Evolutionary conservation across 257 asterid genomes (phyloP).

Genomic region (Solanum chmielewskii): DNA sequence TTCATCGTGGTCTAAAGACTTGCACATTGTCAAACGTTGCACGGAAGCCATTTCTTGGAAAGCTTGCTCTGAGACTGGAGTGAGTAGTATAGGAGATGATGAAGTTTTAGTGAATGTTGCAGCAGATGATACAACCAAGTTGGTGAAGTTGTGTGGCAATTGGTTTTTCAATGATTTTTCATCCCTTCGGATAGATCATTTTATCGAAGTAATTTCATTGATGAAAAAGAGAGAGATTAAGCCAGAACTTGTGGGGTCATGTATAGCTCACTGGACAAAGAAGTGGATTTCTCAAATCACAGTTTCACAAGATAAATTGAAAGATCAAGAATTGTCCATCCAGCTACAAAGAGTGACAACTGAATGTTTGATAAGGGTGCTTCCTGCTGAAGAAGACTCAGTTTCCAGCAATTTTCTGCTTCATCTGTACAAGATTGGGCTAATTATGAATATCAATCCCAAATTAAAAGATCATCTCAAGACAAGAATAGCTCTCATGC

Average conservation of each 20-base stretch:
- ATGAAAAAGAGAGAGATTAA: slow-evolving; percentile 7
- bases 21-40: slow-evolving; percentile 5
- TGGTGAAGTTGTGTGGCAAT: neutral
- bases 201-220: slow-evolving; percentile 11
- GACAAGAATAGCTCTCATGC: slow-evolving; percentile 8
- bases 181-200: slow-evolving; percentile 18
- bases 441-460: slow-evolving; percentile 3
- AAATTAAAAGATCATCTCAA: slow-evolving; percentile 7
- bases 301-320: neutral
- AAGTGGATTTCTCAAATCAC: slow-evolving; percentile 19
- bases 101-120: neutral
- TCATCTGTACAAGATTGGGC: slow-evolving; percentile 13
- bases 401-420: slow-evolving; percentile 23
- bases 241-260: slow-evolving; percentile 19
- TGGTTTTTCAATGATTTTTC: slow-evolving; percentile 26
- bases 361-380: slow-evolving; percentile 13
- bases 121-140: neutral
- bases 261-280: slow-evolving; percentile 20
- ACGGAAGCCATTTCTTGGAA: slow-evolving; percentile 16
- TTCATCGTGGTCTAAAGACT: slow-evolving; percentile 8
- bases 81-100: neutral
- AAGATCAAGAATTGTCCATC: slow-evolving; percentile 1
- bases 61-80: neutral
- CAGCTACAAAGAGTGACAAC: slow-evolving; percentile 13
- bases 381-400: slow-evolving; percentile 12